Evolutionary conservation across 495 filamentous ascomycete species (phyloP).

Genomic region (Geopyxis carbonaria): DNA sequence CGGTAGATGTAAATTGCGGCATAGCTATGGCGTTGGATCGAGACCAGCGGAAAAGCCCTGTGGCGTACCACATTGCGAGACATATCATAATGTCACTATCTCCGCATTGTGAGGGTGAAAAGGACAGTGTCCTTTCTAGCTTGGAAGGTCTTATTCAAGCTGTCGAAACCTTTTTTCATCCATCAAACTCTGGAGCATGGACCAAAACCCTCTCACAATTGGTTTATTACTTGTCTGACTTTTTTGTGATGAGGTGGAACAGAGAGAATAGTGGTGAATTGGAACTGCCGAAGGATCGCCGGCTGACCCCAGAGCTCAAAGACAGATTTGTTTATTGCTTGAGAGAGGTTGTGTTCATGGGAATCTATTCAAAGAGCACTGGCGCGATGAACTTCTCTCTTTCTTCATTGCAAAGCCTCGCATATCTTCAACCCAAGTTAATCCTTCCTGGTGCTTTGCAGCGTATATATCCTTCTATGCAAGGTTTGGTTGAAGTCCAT

Average conservation of each 20-base stretch:
- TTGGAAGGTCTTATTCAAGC: constrained; percentile 90
- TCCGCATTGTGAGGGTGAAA: constrained; percentile 58
- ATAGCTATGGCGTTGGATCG: constrained; percentile 71
- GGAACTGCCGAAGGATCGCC: constrained; percentile 61
- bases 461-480: constrained; percentile 88
- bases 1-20: constrained; percentile 67
- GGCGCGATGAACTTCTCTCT: constrained; percentile 81
- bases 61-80: constrained; percentile 79
- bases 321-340: constrained; percentile 78
- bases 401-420: constrained; percentile 70
- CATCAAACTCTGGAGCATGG: constrained; percentile 88
- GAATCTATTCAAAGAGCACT: constrained; percentile 86
- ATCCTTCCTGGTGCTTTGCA: constrained; percentile 90
- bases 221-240: constrained; percentile 82
- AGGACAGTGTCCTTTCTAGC: constrained; percentile 62
- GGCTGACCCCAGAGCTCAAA: constrained; percentile 63
- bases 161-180: constrained; percentile 97
- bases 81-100: constrained; percentile 93
- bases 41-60: constrained; percentile 80
- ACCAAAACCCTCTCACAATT: constrained; percentile 79
- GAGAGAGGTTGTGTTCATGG: constrained; percentile 92
- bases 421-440: constrained; percentile 78
- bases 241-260: constrained; percentile 97
- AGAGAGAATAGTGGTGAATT: constrained; percentile 82
- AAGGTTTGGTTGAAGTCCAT: constrained; percentile 93